phyloP scores from a whole-genome alignment of 1,284 basidiomycete species.

The Ceratobasidium sp. region DNA sequence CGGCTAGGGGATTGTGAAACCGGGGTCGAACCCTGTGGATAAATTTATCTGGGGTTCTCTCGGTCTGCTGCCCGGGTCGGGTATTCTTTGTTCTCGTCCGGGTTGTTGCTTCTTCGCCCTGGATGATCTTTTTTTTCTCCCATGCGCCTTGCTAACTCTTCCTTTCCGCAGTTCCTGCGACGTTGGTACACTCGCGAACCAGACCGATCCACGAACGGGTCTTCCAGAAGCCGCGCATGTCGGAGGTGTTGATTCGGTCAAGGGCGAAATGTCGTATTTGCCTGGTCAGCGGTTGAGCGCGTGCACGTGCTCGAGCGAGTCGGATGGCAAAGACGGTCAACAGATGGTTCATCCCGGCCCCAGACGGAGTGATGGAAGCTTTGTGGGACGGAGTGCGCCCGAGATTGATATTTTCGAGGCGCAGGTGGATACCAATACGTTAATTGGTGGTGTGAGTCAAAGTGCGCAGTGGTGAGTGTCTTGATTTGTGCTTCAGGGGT shows the following conservation, averaged over 20 bases:
- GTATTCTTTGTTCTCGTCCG: too few relatives aligned
- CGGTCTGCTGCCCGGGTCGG: too few relatives aligned
- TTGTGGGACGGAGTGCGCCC: slow-evolving; percentile 41
- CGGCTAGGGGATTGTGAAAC: too few relatives aligned
- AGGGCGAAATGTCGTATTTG: slow-evolving; percentile 57
- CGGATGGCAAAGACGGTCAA: slow-evolving; percentile 18
- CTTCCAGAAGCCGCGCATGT: slow-evolving; percentile 40
- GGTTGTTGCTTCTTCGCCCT: background rate
- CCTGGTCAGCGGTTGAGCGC: slow-evolving; percentile 61
- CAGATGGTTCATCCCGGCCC: slow-evolving; percentile 54
- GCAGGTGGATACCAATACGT: slow-evolving; percentile 42
- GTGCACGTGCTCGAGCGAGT: slow-evolving; percentile 61
- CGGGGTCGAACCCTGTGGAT: too few relatives aligned
- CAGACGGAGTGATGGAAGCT: slow-evolving; percentile 42
- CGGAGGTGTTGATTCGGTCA: background rate
- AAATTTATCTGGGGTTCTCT: too few relatives aligned
- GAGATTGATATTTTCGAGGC: slow-evolving; percentile 46
- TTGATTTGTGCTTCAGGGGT: background rate
- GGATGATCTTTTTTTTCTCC: background rate
- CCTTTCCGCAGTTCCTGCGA: slow-evolving; percentile 47
- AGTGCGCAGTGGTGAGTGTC: slow-evolving; percentile 50
- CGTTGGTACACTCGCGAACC: slow-evolving; percentile 56
- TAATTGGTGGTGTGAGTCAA: slow-evolving; percentile 64
- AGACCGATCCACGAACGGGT: slow-evolving; percentile 42
- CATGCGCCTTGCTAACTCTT: background rate